Conservation (phyloP, 73 alveolate genomes). For the Diophrys sp. region DNA sequence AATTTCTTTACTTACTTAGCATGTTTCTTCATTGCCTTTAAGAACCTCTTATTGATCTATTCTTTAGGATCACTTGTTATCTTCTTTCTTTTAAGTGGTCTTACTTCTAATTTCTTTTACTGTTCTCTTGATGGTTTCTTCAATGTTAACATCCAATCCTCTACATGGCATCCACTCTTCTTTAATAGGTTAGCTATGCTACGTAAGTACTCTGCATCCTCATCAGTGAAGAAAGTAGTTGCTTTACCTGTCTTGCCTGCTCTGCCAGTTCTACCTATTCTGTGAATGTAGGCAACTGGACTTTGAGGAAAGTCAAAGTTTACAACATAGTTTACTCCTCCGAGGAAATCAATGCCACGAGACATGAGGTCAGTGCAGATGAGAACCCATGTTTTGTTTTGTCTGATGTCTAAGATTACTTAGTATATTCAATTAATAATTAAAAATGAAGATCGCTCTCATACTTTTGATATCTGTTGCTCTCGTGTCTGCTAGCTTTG, state of each 20-base stretch:
- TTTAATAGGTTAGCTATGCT: conserved; percentile 62
- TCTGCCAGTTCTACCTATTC: conserved; percentile 85
- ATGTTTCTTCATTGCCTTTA: background rate
- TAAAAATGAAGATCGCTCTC: too few species aligned
- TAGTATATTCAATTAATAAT: too few species aligned
- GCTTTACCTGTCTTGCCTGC: conserved; percentile 85
- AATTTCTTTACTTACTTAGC: background rate
- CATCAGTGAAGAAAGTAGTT: conserved; percentile 85
- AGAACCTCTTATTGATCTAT: conserved; percentile 37
- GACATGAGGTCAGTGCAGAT: conserved; percentile 94
- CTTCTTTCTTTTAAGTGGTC: conserved; percentile 74
- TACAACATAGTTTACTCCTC: conserved; percentile 69
- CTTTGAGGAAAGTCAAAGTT: conserved; percentile 92
- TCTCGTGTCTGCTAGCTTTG: background rate
- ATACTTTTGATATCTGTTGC: background rate
- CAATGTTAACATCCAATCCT: conserved; percentile 88
- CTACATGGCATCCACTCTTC: conserved; percentile 77
- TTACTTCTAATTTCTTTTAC: conserved; percentile 68
- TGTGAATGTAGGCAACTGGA: conserved; percentile 85
- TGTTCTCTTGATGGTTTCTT: conserved; percentile 56
- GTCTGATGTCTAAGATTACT: conserved; percentile 81
- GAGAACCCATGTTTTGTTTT: conserved; percentile 89
- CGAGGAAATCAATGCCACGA: conserved; percentile 85
- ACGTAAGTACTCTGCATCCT: conserved; percentile 76
- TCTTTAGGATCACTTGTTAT: conserved; percentile 38